phyloP scores from a whole-genome alignment of 495 filamentous ascomycete genomes.

The Talaromyces adpressus region DNA sequence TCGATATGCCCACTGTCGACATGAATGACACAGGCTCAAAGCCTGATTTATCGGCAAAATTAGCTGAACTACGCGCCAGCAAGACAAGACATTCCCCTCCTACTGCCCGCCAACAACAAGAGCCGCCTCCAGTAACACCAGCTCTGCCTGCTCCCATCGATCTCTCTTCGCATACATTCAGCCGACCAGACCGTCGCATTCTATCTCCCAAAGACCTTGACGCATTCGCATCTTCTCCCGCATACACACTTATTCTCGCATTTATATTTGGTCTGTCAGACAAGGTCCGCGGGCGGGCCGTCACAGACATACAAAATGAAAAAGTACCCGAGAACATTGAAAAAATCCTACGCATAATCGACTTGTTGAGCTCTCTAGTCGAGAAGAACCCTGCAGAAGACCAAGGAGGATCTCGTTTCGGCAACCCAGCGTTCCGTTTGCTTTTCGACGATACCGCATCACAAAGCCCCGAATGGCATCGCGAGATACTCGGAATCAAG shows the following conservation, averaged over 20 bases:
- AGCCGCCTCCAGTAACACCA: slow-evolving; percentile 66
- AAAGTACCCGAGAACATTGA: slow-evolving; percentile 49
- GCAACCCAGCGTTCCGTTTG: slow-evolving; percentile 81
- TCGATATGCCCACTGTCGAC: neutral
- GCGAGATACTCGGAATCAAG: slow-evolving; percentile 42
- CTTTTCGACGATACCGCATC: slow-evolving; percentile 69
- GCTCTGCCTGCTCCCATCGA: slow-evolving; percentile 63
- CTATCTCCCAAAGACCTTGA: slow-evolving; percentile 73
- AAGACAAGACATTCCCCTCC: slow-evolving; percentile 43
- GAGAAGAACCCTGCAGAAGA: slow-evolving; percentile 69
- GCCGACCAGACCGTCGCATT: slow-evolving; percentile 66
- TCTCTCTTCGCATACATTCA: slow-evolving; percentile 53
- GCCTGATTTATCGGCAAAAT: slow-evolving; percentile 52
- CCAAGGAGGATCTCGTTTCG: slow-evolving; percentile 82
- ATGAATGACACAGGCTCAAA: slow-evolving; percentile 27
- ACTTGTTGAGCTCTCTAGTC: slow-evolving; percentile 55
- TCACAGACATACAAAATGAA: slow-evolving; percentile 53
- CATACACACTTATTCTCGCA: slow-evolving; percentile 67
- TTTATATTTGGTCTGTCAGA: slow-evolving; percentile 87
- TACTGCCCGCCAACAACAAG: slow-evolving; percentile 34
- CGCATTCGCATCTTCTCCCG: slow-evolving; percentile 70
- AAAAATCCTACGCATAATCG: slow-evolving; percentile 64
- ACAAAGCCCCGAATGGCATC: slow-evolving; percentile 34
- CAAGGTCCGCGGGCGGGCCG: slow-evolving; percentile 66
- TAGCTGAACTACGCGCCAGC: slow-evolving; percentile 64